These are phyloP conservation scores for Adansonia madagascariensis DNA, from an alignment of 441 rosid species.

Conservation along the genomic window DNA sequence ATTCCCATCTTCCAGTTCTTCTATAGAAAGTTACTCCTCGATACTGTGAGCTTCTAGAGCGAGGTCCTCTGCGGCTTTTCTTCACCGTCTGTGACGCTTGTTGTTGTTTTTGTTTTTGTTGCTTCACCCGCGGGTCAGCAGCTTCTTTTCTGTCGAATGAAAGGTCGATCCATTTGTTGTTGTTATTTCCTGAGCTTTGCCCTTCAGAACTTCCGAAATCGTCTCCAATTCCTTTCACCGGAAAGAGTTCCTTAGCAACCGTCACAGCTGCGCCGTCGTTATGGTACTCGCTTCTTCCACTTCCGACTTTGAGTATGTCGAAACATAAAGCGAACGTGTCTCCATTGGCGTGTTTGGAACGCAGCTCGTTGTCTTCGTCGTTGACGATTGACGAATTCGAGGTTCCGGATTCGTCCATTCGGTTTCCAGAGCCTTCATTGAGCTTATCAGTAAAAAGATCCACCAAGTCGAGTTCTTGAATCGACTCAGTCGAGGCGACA, in stretches of 20 bases:
- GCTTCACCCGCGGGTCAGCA: constrained; percentile 48
- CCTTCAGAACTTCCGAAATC: constrained; percentile 35
- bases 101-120: constrained; percentile 28
- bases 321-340: constrained; percentile 51
- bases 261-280: neutral
- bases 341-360: constrained; percentile 55
- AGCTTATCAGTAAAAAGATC: constrained; percentile 36
- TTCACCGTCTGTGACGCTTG: constrained; percentile 49
- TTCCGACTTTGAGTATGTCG: constrained; percentile 62
- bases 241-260: constrained; percentile 66
- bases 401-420: constrained; percentile 65
- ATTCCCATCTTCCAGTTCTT: constrained; percentile 97
- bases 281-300: constrained; percentile 22
- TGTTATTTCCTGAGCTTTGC: constrained; percentile 43
- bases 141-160: constrained; percentile 43
- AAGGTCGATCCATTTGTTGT: constrained; percentile 51
- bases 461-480: constrained; percentile 50
- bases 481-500: constrained; percentile 57
- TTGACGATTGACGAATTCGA: constrained; percentile 36
- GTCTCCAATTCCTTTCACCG: constrained; percentile 44
- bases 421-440: constrained; percentile 46
- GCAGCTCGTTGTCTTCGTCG: constrained; percentile 78
- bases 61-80: constrained; percentile 93
- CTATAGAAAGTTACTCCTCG: constrained; percentile 97
- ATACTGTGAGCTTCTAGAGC: constrained; percentile 96